Percentiles rank a stretch among this genome's conserved stretches.
Conservation (phyloP, 225 moss, liverwort and hornwort genomes). For the Takakia lepidozioides region DNA sequence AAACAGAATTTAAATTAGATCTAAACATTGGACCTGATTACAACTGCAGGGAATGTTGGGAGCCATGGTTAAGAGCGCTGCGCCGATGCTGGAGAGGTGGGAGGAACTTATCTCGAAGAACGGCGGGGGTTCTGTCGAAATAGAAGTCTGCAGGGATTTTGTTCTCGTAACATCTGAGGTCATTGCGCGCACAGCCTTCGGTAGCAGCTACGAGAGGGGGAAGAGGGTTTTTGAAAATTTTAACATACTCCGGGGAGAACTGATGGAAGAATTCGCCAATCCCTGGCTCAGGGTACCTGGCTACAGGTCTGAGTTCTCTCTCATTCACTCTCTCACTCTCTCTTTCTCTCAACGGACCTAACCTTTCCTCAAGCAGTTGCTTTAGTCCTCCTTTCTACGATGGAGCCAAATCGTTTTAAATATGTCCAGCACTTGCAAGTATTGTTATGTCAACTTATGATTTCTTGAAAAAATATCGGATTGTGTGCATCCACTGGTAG, state of each 20-base stretch:
- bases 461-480: too few species aligned
- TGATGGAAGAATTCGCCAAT: conserved; percentile 2
- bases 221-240: conserved; percentile 15
- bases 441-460: too few species aligned
- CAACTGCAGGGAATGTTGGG: conserved; percentile 28
- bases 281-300: conserved; percentile 1
- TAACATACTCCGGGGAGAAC: conserved; percentile 1
- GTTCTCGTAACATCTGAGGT: conserved; percentile 21
- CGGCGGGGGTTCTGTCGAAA: conserved; percentile 15
- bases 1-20: too few species aligned
- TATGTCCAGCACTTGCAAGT: too few species aligned
- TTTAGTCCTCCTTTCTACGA: too few species aligned
- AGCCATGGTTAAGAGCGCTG: conserved; percentile 24
- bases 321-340: too few species aligned
- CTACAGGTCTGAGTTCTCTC: conserved; percentile 7
- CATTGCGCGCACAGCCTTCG: conserved; percentile 30
- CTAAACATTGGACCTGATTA: neutral
- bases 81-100: conserved; percentile 15
- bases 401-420: too few species aligned
- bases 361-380: too few species aligned
- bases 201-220: conserved; percentile 26
- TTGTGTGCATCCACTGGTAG: too few species aligned
- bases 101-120: conserved; percentile 18
- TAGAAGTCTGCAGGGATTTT: conserved; percentile 16
- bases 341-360: too few species aligned